Base-by-base conservation (phyloP, 2,329 filamentous ascomycete species). In the Fusarium penzigii region DNA sequence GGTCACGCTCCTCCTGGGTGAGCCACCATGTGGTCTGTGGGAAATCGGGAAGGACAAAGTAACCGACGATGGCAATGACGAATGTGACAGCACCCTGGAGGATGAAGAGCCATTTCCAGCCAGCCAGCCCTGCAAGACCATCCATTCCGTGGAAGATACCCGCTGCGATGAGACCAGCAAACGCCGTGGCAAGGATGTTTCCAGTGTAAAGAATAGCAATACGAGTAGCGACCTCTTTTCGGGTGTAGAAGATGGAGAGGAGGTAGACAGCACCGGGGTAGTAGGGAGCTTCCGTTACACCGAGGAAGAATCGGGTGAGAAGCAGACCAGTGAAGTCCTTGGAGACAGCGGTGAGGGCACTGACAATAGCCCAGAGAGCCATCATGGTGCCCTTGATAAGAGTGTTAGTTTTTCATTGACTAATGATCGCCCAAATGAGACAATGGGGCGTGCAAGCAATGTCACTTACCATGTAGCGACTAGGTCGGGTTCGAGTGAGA, bases 81-180 rank as follows among this genome's bases (percentile, higher is more conserved):
- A 68, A 63, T 2, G 67, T 67, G 11, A 69, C 75, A 2, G 75
- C 73, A 13, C 86, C 86, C 66, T 89, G 85, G 7, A 88, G 81
- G 44, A 89, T 86, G 65, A 88, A 89, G 0, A 88, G 74, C 65
- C 69, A 71, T 43, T 64, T 66, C 69, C 69, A 70, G 2, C 68
- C 68, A 3, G 57, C 51, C 2, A 71, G 38, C 1, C 64, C 61
- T 12, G 49, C 57, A 4, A 61, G 51, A 2, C 64, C 65, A 10
- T 67, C 66, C 32, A 70, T 58, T 1, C 62, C 62, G 16, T 61
- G 65, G 47, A 77, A 77, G 16, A 76, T 72, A 6, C 70, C 75
- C 1, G 75, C 71, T 0, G 74, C 75, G 39, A 80, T 74, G 10
- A 79, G 69, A 12, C 76, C 75, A 0, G 72, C 70, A 44, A 78